Conservation (phyloP, 257 asterid species). For the Lycium ferocissimum region DNA sequence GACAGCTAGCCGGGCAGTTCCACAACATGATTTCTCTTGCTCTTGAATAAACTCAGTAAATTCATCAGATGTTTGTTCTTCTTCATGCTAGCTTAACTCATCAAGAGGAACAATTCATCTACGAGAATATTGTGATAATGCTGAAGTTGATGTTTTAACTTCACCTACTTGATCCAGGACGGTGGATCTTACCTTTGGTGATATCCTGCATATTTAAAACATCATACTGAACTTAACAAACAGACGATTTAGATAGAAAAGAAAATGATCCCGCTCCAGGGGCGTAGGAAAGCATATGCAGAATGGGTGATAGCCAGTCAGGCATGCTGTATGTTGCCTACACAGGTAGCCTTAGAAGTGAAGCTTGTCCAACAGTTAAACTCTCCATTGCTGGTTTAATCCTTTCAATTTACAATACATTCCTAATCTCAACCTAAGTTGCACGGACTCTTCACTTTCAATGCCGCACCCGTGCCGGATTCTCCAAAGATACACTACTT, state of each 20-base stretch:
- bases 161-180: conserved; percentile 25
- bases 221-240: neutral
- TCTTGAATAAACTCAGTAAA: neutral
- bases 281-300: neutral
- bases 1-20: neutral
- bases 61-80: neutral
- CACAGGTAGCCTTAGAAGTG: too few species aligned
- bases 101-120: neutral
- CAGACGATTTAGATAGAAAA: neutral
- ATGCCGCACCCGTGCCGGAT: too few species aligned
- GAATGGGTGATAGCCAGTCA: neutral
- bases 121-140: neutral
- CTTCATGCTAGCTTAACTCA: neutral
- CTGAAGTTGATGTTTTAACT: conserved; percentile 11
- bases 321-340: too few species aligned
- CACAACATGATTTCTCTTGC: neutral
- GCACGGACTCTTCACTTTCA: too few species aligned
- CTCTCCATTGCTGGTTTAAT: too few species aligned
- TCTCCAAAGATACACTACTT: too few species aligned
- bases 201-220: conserved; percentile 21
- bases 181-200: conserved; percentile 17
- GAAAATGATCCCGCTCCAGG: neutral
- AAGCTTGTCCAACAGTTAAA: too few species aligned
- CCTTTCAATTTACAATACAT: too few species aligned
- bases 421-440: too few species aligned